Evolutionary conservation across 2,329 filamentous ascomycete genomes (phyloP).

Genomic region (Ilyonectria sp.): DNA sequence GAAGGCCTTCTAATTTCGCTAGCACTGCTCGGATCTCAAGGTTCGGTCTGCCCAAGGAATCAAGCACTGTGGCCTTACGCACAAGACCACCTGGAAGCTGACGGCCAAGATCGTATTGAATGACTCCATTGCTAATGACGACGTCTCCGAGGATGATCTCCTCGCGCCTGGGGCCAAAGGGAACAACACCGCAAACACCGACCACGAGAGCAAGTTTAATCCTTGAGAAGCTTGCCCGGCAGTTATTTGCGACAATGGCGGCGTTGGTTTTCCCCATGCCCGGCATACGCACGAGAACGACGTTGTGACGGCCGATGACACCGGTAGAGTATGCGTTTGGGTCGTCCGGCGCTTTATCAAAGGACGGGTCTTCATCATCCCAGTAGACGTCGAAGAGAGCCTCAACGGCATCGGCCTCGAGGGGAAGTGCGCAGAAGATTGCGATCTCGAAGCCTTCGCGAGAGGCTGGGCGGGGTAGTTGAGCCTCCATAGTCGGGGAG

Average conservation of each 20-base stretch:
- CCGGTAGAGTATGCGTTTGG: constrained; percentile 8
- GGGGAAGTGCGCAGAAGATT: constrained; percentile 4
- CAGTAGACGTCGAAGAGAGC: constrained; percentile 40
- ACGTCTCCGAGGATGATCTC: constrained; percentile 47
- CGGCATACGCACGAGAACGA: constrained; percentile 11
- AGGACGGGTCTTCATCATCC: constrained; percentile 27
- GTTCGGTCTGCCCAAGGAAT: constrained; percentile 40
- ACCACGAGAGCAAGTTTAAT: background rate
- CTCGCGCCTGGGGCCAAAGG: constrained; percentile 18
- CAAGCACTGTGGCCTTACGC: constrained; percentile 39
- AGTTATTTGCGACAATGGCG: background rate
- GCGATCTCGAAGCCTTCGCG: constrained; percentile 35
- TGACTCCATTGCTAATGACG: constrained; percentile 45
- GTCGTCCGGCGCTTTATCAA: constrained; percentile 47
- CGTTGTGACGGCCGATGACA: constrained; percentile 8
- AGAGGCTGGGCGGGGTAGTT: background rate
- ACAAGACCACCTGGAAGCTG: constrained; percentile 40
- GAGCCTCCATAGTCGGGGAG: no score
- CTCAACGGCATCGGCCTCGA: constrained; percentile 39
- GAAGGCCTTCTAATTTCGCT: constrained; percentile 40
- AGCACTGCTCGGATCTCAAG: constrained; percentile 40
- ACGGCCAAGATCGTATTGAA: constrained; percentile 51
- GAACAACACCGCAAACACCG: constrained; percentile 38
- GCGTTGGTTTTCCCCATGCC: constrained; percentile 9
- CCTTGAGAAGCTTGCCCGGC: constrained; percentile 4